phyloP scores from a whole-genome alignment of 2,329 filamentous ascomycete species.

The Paecilomyces variotii region DNA sequence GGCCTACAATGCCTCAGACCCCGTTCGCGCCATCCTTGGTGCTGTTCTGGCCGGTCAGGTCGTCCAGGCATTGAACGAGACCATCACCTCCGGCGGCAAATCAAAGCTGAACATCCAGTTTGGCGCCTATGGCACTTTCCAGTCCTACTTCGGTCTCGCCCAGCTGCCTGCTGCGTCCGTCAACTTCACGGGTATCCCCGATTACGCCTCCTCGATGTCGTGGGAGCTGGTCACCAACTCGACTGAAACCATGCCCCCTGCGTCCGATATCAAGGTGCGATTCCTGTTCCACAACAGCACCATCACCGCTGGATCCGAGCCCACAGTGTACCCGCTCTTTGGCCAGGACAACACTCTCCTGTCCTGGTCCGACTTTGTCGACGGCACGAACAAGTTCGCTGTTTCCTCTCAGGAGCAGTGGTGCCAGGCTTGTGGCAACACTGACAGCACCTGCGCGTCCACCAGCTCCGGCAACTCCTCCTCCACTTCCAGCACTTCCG shows the following conservation, averaged over 20 bases:
- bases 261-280: conserved; percentile 48
- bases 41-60: conserved; percentile 60
- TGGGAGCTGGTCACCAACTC: conserved; percentile 63
- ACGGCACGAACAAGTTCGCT: conserved; percentile 57
- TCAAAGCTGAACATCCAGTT: conserved; percentile 47
- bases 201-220: conserved; percentile 73
- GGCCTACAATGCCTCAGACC: conserved; percentile 60
- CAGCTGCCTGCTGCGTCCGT: conserved; percentile 42
- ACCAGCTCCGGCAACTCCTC: conserved; percentile 21
- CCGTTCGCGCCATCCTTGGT: conserved; percentile 45
- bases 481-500: conserved; percentile 9
- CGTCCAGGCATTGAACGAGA: conserved; percentile 38
- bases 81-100: conserved; percentile 28
- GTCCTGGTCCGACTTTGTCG: conserved; percentile 61
- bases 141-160: conserved; percentile 55
- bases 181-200: conserved; percentile 68
- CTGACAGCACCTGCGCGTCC: conserved; percentile 56
- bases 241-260: conserved; percentile 33
- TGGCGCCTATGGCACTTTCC: conserved; percentile 54
- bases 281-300: conserved; percentile 59
- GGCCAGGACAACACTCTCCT: conserved; percentile 50
- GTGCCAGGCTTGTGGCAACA: conserved; percentile 70
- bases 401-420: conserved; percentile 58
- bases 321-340: conserved; percentile 52
- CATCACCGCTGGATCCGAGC: conserved; percentile 35